A percentile compares a stretch with the other conserved stretches of the same genome.
Evolutionary conservation across 306 rosid genomes (phyloP).

Genomic region (Prunus padus): DNA sequence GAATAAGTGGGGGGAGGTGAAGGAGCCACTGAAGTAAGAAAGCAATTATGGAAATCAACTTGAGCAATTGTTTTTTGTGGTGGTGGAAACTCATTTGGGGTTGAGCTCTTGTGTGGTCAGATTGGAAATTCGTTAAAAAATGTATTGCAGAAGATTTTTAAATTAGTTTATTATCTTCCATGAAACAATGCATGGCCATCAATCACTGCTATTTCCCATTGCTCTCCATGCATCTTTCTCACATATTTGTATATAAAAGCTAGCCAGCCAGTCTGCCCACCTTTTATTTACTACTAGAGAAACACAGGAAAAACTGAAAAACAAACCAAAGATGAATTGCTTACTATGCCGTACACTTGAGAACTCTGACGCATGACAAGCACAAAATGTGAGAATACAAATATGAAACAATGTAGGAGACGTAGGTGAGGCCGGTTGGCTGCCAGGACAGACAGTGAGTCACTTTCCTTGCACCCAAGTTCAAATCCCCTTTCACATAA

Average conservation of each 20-base stretch:
- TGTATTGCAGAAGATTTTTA: neutral
- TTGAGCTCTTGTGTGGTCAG: neutral
- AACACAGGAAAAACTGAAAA: neutral
- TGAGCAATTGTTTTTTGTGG: no score
- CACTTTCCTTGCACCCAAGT: no score
- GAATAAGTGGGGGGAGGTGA: conserved; percentile 44
- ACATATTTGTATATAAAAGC: no score
- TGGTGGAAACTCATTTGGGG: neutral
- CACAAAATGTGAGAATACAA: conserved; percentile 7
- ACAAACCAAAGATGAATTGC: conserved; percentile 10
- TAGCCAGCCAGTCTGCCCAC: no score
- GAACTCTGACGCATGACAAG: conserved; percentile 18
- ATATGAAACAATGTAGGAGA: neutral
- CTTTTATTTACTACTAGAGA: no score
- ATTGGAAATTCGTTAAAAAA: neutral
- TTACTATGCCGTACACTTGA: conserved; percentile 10
- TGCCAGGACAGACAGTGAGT: no score
- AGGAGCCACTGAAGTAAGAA: conserved; percentile 24
- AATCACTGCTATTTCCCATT: neutral
- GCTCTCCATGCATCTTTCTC: neutral
- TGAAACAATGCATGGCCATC: neutral
- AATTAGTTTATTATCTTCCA: neutral
- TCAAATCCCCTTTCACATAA: no score
- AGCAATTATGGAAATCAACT: neutral
- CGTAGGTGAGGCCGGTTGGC: no score